Evolutionary conservation across 23 red algal species (phyloP), one percentile per base, ranked within the genome.

Genomic region (Gracilaria domingensis): DNA sequence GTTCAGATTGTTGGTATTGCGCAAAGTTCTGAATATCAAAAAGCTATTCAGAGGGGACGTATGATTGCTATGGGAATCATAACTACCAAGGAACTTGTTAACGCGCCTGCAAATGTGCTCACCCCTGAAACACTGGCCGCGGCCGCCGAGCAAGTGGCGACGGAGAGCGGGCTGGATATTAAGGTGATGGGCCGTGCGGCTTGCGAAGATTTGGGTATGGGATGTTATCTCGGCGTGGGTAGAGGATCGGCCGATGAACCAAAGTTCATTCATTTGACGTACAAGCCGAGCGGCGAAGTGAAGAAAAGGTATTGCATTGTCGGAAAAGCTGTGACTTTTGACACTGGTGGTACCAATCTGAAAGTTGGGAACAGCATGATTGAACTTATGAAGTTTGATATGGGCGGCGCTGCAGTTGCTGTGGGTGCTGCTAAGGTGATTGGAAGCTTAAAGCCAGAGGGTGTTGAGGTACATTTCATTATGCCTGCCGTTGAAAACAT

Each of bases 311-410:
- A 96, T 44, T 88, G 83, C 36, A 83, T 99, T 26, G 90, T 99
- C 20, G 97, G 97, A 64, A 99, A 99, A 77, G 91, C 91, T 28
- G 84, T 99, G 37, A 96, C 94, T 26, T 93, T 94, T 72, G 97
- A 99, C 76, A 93, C 97, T 16, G 97, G 97, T 55, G 97, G 97
- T 25, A 96, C 95, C 81, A 99, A 99, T 84, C 26, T 99, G 85
- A 99, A 99, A 85, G 78, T 85, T 12, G 86, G 87, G 0, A 85
- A 84, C 61, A 86, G 82, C 56, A 98, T 95, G 93, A 99, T 99
- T 80, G 94, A 96, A 55, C 40, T 95, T 91, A 99, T 99, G 97
- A 99, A 99, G 88, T 96, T 96, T 62, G 97, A 99, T 55, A 96
- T 95, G 93, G 97, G 97, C 48, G 97, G 97, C 7, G 80, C 86